phyloP scores from a whole-genome alignment of 257 asterid species.

The Solanum habrochaites region DNA sequence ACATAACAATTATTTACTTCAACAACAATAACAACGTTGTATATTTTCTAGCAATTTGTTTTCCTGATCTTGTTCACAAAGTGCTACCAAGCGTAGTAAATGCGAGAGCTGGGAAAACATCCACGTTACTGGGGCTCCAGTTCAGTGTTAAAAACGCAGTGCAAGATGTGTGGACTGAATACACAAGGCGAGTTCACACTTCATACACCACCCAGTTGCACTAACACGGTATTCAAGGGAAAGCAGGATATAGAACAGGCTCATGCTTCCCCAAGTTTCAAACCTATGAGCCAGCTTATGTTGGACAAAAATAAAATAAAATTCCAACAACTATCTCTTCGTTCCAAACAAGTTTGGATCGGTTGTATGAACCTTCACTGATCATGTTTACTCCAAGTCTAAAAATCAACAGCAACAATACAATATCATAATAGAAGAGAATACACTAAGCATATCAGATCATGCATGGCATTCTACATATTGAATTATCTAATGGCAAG shows the following conservation, averaged over 20 bases:
- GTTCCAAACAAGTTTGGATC: not conserved
- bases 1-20: not conserved
- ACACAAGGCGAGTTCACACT: not conserved
- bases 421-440: not conserved
- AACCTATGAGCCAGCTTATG: not conserved
- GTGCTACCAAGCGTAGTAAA: not conserved
- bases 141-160: not conserved
- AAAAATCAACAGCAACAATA: not conserved
- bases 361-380: not conserved
- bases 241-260: not conserved
- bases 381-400: not conserved
- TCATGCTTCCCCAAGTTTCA: not conserved
- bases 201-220: not conserved
- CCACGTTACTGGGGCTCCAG: not conserved
- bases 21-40: not conserved
- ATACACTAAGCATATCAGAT: not conserved
- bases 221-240: not conserved
- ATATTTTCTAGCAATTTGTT: not conserved
- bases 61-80: not conserved
- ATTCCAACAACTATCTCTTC: not conserved
- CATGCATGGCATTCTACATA: not conserved
- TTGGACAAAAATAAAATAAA: not conserved
- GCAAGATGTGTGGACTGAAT: not conserved
- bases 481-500: not conserved
- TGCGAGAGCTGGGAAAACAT: not conserved